Evolutionary conservation across 2,329 filamentous ascomycete genomes (phyloP), one percentile per base, ranked within the genome.

Genomic region (Hypoxylon sp.): DNA sequence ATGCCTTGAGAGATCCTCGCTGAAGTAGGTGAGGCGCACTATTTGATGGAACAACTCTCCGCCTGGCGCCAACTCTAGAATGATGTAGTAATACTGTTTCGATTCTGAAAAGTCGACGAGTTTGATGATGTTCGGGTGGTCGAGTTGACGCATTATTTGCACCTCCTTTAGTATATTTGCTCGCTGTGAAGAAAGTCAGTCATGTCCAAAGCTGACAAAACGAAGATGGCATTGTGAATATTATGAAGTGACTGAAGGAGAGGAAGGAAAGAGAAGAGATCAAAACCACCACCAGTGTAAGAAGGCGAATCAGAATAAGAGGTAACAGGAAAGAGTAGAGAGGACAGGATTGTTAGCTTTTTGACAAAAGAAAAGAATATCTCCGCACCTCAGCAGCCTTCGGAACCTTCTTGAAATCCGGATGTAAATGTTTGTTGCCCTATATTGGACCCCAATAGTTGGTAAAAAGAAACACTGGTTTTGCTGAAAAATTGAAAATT

Each of bases 31-130:
- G 69, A 99, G 84, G 61, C 93, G 89, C 41, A 99, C 94, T 63
- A 99, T 97, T 71, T 97, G 93, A 71, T 99, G 94, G 79, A 99
- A 99, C 7, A 99, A 79, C 75, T 99, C 94, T 67, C 94, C 94
- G 51, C 94, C 94, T 0, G 92, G 91, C 50, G 93, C 96, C 31
- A 97, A 81, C 73, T 99, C 94, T 29, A 99, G 84, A 31, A 99
- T 86, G 63, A 99, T 97, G 75, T 95, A 99, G 74, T 97, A 97
- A 71, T 97, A 97, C 71, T 97, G 91, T 51, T 83, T 82, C 1
- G 92, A 95, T 73, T 99, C 94, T 58, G 89, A 89, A 69, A 97
- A 97, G 66, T 96, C 91, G 65, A 97, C 81, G 50, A 99, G 83
- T 69, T 91, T 93, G 71, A 97, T 86, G 55, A 99, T 94, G 69